Evolutionary conservation across 2,329 filamentous ascomycete species (phyloP), one percentile per base, ranked within the genome.

Genomic region (Botryotinia narcissicola): DNA sequence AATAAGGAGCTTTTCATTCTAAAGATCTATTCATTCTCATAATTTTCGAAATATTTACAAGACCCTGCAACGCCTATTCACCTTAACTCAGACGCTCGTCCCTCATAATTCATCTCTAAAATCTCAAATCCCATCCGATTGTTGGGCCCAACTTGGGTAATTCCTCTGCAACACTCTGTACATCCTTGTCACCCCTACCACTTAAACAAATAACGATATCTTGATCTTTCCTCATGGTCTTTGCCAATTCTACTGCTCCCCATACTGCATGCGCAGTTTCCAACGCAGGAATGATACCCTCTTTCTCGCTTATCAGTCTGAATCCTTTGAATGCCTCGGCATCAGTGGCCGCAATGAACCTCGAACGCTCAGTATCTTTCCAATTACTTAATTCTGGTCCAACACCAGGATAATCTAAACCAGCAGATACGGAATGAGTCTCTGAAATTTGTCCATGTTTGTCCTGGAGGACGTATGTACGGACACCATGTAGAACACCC

Each of bases 91-190:
- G 10, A 22, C 29, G 9, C 10, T 29, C 42, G 51, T 57, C 29
- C n/a, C 51, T 57, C n/a, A 57, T 57, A 57, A 57, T 29, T 29
- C 51, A 42, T 32, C 66, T 72, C 62, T 86, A 90, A 78, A 91
- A 91, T 48, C 89, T 85, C 78, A 91, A 81, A 78, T 91, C 89
- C 89, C 89, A 91, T 73, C 88, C 94, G 83, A 99, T 98, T 86
- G 92, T 87, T 12, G 96, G 96, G 0, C 96, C 95, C 75, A 99
- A 83, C 78, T 88, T 92, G 29, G 95, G 95, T 81, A 99, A 84
- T 84, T 97, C 94, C 81, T 99, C 96, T 0, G 96, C 96, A 70
- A 99, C 95, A 80, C 93, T 97, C 88, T 99, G 95, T 74, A 99
- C 96, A 81, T 99, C 96, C 89, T 99, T 99, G 84, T 99, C 96